Percentiles rank a stretch among this genome's conserved stretches.
Conservation (phyloP, 176 grass and related monocot genomes). For the Ensete glaucum region DNA sequence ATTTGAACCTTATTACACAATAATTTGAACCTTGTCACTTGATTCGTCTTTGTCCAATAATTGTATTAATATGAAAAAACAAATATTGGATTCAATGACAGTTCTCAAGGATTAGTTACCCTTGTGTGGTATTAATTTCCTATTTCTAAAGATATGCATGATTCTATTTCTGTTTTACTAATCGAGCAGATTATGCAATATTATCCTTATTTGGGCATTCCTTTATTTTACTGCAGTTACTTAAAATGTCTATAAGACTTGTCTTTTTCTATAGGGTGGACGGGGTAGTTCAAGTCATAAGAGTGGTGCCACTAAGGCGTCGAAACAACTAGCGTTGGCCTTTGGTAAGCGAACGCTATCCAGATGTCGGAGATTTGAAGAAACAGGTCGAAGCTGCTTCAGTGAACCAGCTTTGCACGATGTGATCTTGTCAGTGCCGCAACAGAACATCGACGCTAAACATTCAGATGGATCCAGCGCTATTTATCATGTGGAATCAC, state of each 20-base stretch:
- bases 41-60: too few species aligned
- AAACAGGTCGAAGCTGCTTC: conserved; percentile 69
- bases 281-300: conserved; percentile 66
- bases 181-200: background rate
- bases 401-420: conserved; percentile 49
- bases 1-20: too few species aligned
- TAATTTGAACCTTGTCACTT: too few species aligned
- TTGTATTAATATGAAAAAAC: background rate
- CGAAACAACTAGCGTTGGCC: conserved; percentile 59
- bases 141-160: too few species aligned
- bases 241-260: background rate
- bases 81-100: too few species aligned
- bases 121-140: background rate
- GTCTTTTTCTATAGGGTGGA: conserved; percentile 41
- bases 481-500: conserved; percentile 5
- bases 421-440: conserved; percentile 34
- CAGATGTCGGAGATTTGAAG: conserved; percentile 60
- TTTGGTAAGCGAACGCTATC: conserved; percentile 69
- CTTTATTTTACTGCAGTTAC: background rate
- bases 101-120: background rate
- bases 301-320: conserved; percentile 48
- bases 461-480: conserved; percentile 14
- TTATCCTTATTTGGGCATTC: too few species aligned
- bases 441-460: conserved; percentile 32
- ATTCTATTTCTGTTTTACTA: background rate